phyloP scores from a whole-genome alignment of 164 flowering plant genomes.

The Annona squamosa region DNA sequence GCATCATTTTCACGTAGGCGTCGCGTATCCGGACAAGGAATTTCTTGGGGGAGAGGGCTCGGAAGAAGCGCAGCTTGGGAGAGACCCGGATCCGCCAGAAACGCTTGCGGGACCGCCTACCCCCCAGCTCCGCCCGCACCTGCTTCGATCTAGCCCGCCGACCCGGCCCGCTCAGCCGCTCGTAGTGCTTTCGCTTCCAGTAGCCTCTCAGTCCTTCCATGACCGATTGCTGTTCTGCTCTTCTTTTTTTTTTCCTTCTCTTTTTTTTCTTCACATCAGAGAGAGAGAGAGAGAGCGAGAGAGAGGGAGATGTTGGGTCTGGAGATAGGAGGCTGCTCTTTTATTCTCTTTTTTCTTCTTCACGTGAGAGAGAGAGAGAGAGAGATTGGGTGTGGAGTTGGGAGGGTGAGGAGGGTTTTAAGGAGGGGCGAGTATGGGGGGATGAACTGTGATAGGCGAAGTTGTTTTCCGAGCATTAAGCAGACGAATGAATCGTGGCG shows the following conservation, averaged over 20 bases:
- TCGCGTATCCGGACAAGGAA: slow-evolving; percentile 48
- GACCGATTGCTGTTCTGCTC: neutral
- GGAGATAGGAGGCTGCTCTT: neutral
- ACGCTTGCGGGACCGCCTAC: slow-evolving; percentile 22
- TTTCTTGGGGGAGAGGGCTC: slow-evolving; percentile 35
- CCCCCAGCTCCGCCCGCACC: slow-evolving; percentile 12
- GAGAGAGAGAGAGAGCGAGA: neutral
- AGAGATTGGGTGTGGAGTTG: too few species aligned
- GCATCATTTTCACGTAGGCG: slow-evolving; percentile 76
- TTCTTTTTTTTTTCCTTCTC: neutral
- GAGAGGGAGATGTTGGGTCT: neutral
- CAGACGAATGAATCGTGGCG: too few species aligned
- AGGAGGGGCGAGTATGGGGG: too few species aligned
- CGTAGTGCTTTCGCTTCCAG: slow-evolving; percentile 47
- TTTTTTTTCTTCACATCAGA: neutral
- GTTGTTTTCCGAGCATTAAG: too few species aligned
- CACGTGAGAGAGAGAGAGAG: too few species aligned
- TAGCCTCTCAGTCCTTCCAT: slow-evolving; percentile 29
- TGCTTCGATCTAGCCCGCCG: slow-evolving; percentile 4
- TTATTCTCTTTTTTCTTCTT: neutral
- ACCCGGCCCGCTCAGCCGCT: slow-evolving; percentile 30
- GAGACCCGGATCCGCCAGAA: slow-evolving; percentile 43
- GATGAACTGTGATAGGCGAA: too few species aligned
- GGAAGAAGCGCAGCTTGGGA: slow-evolving; percentile 33
- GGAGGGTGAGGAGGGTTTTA: too few species aligned